These are phyloP conservation scores for Erigeron canadensis DNA, from an alignment of 129 eudicot genomes.

Conservation along the genomic window DNA sequence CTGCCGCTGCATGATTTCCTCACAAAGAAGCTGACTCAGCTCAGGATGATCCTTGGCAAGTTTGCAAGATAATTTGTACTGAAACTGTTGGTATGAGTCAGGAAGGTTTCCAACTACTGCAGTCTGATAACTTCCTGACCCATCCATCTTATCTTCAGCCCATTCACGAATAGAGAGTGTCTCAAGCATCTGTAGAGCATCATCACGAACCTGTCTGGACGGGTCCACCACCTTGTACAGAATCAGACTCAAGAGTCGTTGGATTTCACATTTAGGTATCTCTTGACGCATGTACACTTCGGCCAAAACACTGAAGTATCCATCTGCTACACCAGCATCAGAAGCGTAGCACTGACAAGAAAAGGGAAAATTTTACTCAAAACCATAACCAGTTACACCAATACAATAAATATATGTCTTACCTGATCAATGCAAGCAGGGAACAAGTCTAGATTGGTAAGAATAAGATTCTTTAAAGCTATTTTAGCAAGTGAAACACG, in stretches of 20 bases:
- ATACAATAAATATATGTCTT: slow-evolving; percentile 12
- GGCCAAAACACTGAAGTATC: slow-evolving; percentile 92
- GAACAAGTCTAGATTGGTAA: slow-evolving; percentile 84
- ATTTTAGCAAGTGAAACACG: slow-evolving; percentile 82
- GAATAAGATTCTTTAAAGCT: slow-evolving; percentile 85
- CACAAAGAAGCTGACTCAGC: slow-evolving; percentile 83
- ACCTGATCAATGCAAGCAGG: slow-evolving; percentile 99
- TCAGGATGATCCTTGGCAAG: slow-evolving; percentile 96
- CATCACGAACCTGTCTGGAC: slow-evolving; percentile 85
- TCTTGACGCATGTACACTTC: slow-evolving; percentile 98
- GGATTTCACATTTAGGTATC: slow-evolving; percentile 88
- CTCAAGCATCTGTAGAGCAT: slow-evolving; percentile 98
- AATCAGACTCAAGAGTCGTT: slow-evolving; percentile 81
- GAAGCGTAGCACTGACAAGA: slow-evolving; percentile 73
- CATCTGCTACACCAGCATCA: slow-evolving; percentile 91
- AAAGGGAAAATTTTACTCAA: slow-evolving; percentile 8
- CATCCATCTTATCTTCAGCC: slow-evolving; percentile 81
- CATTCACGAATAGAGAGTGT: slow-evolving; percentile 84
- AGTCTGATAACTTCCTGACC: slow-evolving; percentile 71
- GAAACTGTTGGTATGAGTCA: slow-evolving; percentile 87
- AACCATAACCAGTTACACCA: slow-evolving; percentile 6
- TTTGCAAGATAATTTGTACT: slow-evolving; percentile 89
- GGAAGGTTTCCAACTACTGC: slow-evolving; percentile 96
- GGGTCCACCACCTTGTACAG: slow-evolving; percentile 97
- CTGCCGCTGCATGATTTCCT: slow-evolving; percentile 57